These are phyloP conservation scores for Poteriospumella lacustris DNA, from an alignment of 108 stramenopile species.

Conservation along the genomic window DNA sequence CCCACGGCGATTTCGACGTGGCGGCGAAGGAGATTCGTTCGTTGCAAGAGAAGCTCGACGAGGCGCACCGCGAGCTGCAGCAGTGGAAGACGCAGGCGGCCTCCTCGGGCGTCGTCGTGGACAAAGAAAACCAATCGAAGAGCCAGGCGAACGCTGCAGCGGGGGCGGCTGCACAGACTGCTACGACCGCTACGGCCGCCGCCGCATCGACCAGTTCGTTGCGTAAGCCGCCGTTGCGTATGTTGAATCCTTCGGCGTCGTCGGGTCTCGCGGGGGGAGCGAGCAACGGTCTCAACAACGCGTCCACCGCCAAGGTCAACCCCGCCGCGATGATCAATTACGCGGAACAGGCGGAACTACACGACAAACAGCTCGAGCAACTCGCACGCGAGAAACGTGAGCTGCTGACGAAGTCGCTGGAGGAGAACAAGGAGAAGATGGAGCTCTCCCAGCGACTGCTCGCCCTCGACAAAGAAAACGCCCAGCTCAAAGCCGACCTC, in stretches of 20 bases:
- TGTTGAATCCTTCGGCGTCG: no score
- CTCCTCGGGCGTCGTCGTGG: no score
- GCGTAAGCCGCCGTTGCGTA: no score
- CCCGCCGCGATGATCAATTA: no score
- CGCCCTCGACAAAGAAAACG: neutral
- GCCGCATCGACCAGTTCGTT: no score
- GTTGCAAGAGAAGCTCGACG: slow-evolving; percentile 10
- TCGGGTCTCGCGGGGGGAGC: no score
- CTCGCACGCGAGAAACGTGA: slow-evolving; percentile 12
- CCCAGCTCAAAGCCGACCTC: neutral
- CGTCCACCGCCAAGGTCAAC: no score
- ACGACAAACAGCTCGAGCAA: neutral
- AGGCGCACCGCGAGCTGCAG: neutral
- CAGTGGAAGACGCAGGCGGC: neutral
- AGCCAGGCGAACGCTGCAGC: no score
- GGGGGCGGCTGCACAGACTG: no score
- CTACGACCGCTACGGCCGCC: no score
- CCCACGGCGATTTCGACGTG: neutral
- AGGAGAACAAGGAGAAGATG: slow-evolving; percentile 22
- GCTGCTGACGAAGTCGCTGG: neutral
- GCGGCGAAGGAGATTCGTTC: slow-evolving; percentile 1
- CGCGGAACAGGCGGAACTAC: slow-evolving; percentile 19
- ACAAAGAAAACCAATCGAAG: no score
- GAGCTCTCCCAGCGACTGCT: slow-evolving; percentile 5
- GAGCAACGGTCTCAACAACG: no score